Base-by-base conservation (phyloP, 148 eudicot genomes). In the Salicornia ramosissima region DNA sequence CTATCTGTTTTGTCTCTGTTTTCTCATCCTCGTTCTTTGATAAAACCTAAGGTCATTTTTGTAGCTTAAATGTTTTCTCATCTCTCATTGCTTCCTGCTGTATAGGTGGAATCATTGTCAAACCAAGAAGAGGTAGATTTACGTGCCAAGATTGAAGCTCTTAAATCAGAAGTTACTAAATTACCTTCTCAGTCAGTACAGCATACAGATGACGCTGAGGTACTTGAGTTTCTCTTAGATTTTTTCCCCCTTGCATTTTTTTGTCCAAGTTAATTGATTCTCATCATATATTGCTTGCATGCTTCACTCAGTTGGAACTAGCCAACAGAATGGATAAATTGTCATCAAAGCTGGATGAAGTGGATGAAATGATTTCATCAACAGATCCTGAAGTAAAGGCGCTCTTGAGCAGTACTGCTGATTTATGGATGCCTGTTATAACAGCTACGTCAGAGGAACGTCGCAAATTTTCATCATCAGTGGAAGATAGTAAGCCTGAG, bases 341-440 rank as follows among this genome's bases (percentile, higher is more conserved):
- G 77, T 92, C 98, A 1, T 75, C 83, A 61, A 92, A 88, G 80
- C 77, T 92, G 67, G 91, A 86, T 62, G 83, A 88, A 62, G 96
- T 88, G 71, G 91, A 92, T 71, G 87, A 86, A 84, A 78, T 87
- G 88, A 86, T 90, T 69, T 88, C 96, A 50, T 89, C 96, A 34
- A 60, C 78, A 34, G 97, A 92, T 75, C 93, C 96, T 24, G 78
- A 92, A 65, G 91, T 92, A 21, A 79, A 76, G 78, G 78, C 88
- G 13, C 79, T 92, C 55, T 73, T 92, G 79, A 90, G 96, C 67
- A 81, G 88, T 58, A 92, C 98, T 6, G 93, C 98, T n/a, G 96
- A 90, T 83, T 80, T 90, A 22, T 92, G 98, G 96, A 81, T 92
- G 96, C 98, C 98, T 4, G 97, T 92, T 56, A 88, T 92, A 61